Percentiles rank a stretch among this genome's conserved stretches.
These are phyloP conservation scores for Chrysanthemum seticuspe DNA, from an alignment of 129 eudicot genomes.

Conservation along the genomic window DNA sequence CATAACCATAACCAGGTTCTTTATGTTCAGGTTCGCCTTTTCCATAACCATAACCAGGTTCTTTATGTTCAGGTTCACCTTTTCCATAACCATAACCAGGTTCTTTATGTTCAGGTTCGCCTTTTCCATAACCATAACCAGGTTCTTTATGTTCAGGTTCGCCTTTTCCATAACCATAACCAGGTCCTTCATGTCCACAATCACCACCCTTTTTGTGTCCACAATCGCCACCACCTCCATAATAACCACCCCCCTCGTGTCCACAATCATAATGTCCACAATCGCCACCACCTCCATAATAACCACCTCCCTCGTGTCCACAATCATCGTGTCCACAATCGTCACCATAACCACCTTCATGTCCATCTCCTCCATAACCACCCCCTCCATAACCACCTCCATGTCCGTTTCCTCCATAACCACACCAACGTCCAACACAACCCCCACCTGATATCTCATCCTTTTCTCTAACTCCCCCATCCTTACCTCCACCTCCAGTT, in stretches of 20 bases:
- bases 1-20: too few relatives aligned
- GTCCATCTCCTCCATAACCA: constrained; percentile 22
- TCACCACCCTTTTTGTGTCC: not conserved
- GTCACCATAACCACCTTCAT: constrained; percentile 21
- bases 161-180: too few relatives aligned
- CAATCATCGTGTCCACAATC: not conserved
- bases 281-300: constrained; percentile 12
- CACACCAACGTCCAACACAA: constrained; percentile 36
- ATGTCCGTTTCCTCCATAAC: constrained; percentile 17
- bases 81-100: too few relatives aligned
- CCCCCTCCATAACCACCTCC: constrained; percentile 30
- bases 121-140: too few relatives aligned
- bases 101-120: not conserved
- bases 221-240: constrained; percentile 18
- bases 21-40: too few relatives aligned
- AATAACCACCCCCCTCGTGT: constrained; percentile 23
- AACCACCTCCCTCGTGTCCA: constrained; percentile 3
- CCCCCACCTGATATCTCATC: constrained; percentile 31
- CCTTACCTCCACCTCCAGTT: constrained; percentile 31
- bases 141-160: not conserved
- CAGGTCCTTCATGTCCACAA: constrained; percentile 6
- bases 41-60: too few relatives aligned
- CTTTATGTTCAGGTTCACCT: too few relatives aligned
- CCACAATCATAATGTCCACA: constrained; percentile 15
- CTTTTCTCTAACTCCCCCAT: constrained; percentile 28